phyloP scores from a whole-genome alignment of 2,329 filamentous ascomycete genomes.

The Metarhizium anisopliae region DNA sequence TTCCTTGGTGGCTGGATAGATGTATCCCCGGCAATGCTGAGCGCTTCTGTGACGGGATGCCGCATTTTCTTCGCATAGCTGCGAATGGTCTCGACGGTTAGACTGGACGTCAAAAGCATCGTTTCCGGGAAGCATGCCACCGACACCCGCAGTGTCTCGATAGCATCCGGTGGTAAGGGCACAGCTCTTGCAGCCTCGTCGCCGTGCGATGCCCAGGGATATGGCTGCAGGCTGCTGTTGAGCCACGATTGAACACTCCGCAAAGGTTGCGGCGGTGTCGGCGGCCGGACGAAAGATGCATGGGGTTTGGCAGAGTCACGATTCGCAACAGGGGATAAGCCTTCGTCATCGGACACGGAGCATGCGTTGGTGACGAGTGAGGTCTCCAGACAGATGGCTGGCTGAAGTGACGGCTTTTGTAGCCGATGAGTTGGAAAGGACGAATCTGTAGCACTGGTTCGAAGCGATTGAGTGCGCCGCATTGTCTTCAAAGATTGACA shows the following conservation, averaged over 20 bases:
- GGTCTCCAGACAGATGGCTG: not conserved
- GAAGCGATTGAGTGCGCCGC: not conserved
- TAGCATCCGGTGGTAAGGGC: conserved; percentile 41
- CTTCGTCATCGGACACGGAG: conserved; percentile 5
- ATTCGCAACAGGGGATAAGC: conserved; percentile 4
- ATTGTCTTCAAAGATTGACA: not conserved
- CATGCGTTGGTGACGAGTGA: conserved; percentile 7
- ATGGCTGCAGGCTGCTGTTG: conserved; percentile 21
- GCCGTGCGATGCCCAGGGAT: conserved; percentile 17
- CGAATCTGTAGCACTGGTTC: not conserved
- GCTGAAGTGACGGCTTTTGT: not conserved
- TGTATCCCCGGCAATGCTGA: conserved; percentile 12
- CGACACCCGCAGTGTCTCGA: conserved; percentile 45
- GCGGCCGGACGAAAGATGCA: conserved; percentile 20
- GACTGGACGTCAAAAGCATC: conserved; percentile 45
- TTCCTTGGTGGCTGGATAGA: conserved; percentile 12
- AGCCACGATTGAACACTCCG: conserved; percentile 28
- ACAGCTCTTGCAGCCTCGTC: conserved; percentile 31
- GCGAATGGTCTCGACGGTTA: conserved; percentile 50
- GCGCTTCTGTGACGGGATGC: conserved; percentile 24
- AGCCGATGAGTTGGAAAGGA: not conserved
- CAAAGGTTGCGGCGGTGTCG: conserved; percentile 24
- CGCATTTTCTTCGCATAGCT: conserved; percentile 44
- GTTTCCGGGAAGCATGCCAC: conserved; percentile 50
- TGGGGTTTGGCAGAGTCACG: conserved; percentile 10